Evolutionary conservation across 139 green algal species (phyloP), one percentile per base, ranked within the genome.

Genomic region (Micromonas commoda): DNA sequence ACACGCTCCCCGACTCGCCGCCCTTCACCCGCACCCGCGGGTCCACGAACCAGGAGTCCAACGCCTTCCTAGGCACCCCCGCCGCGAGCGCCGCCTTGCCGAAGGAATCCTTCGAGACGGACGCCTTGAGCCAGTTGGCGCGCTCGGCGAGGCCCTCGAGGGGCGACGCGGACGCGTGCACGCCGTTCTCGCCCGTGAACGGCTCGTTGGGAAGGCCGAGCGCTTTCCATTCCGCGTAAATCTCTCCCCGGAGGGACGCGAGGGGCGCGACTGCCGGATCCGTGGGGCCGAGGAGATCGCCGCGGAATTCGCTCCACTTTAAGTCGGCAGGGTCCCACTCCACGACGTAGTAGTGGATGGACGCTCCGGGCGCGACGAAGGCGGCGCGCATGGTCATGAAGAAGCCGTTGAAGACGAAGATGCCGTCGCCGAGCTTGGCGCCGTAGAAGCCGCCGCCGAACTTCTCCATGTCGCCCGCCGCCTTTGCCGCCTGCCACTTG

Each of bases 401-500:
- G 71, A 82, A 82, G 1, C 51, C 77, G 67, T 82, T 82, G 45
- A 82, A 82, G 5, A 77, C 54, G 67, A 77, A 82, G 28, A 77
- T 68, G 33, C 24, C 23, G 23, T 32, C 65, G 28, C 2, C 54
- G 4, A 31, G 24, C 1, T 72, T 72, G 26, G 2, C 26, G n/a
- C n/a, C n/a, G n/a, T n/a, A n/a, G n/a, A n/a, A n/a, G n/a, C n/a
- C n/a, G 26, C 77, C 77, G 54, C 77, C 77, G 76, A 81, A 73
- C 64, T 81, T 81, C 35, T 52, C 31, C 6, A 82, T n/a, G 28
- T 82, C 63, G 5, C 52, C 77, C 2, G 29, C 67, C 57, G 72
- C 52, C 33, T 82, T 82, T 21, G 66, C 65, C 45, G 37, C 0
- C 24, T 34, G 32, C 77, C 67, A 82, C 51, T 39, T 19, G n/a